These are phyloP conservation scores for Suillus lakei DNA, from an alignment of 768 basidiomycete genomes.

Conservation along the genomic window DNA sequence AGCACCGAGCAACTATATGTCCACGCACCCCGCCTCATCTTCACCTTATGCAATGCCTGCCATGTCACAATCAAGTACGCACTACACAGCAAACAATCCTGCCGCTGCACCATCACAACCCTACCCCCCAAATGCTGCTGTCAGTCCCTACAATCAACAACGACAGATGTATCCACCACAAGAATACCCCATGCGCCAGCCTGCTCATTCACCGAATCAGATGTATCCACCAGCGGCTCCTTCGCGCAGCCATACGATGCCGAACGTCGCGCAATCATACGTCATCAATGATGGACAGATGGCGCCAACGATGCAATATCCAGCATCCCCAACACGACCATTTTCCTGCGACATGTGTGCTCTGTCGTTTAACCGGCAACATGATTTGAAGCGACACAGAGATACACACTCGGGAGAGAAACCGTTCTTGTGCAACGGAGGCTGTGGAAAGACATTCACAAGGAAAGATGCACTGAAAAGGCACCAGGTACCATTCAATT, in stretches of 20 bases:
- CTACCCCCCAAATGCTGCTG: conserved; percentile 21
- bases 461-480: conserved; percentile 86
- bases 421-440: conserved; percentile 81
- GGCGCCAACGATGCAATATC: conserved; percentile 47
- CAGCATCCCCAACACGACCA: conserved; percentile 62
- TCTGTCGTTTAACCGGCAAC: conserved; percentile 83
- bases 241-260: neutral
- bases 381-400: conserved; percentile 83
- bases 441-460: conserved; percentile 87
- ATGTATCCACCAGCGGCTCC: neutral
- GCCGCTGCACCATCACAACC: conserved; percentile 22
- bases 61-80: conserved; percentile 11
- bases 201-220: conserved; percentile 38
- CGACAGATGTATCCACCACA: conserved; percentile 32
- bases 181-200: conserved; percentile 34
- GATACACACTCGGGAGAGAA: conserved; percentile 88
- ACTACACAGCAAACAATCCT: conserved; percentile 24
- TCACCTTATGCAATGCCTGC: conserved; percentile 25
- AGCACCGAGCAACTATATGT: conserved; percentile 16
- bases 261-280: neutral
- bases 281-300: neutral
- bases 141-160: conserved; percentile 25
- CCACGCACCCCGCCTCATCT: conserved; percentile 21
- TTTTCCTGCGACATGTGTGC: conserved; percentile 76
- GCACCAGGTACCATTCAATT: conserved; percentile 61